Percentiles rank a stretch among this genome's conserved stretches.
These are phyloP conservation scores for Trichophaea hybrida DNA, from an alignment of 2,329 filamentous ascomycete genomes.

Conservation along the genomic window DNA sequence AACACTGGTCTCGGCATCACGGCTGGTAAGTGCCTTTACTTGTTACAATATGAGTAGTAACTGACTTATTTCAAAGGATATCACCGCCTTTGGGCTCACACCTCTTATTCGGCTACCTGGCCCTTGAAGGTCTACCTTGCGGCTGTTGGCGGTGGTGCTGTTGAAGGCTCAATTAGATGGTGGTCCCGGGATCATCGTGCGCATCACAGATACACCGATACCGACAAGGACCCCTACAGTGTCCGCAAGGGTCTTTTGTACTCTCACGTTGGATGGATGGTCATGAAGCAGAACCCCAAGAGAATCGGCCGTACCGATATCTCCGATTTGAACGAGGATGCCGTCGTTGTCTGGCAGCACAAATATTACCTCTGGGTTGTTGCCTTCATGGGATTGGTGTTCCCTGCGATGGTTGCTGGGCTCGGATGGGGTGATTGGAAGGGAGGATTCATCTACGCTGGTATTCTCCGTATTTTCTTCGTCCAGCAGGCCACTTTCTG, in stretches of 20 bases:
- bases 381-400: conserved; percentile 58
- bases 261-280: conserved; percentile 79
- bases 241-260: conserved; percentile 78
- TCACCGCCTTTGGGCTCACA: conserved; percentile 76
- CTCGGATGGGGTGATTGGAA: conserved; percentile 67
- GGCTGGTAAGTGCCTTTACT: conserved; percentile 41
- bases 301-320: conserved; percentile 77
- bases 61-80: conserved; percentile 41
- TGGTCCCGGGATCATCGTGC: conserved; percentile 78
- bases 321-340: conserved; percentile 72
- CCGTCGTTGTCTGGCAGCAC: conserved; percentile 77
- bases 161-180: conserved; percentile 77
- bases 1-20: conserved; percentile 69
- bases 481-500: conserved; percentile 89
- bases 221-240: conserved; percentile 81
- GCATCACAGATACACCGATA: conserved; percentile 85
- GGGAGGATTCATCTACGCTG: conserved; percentile 72
- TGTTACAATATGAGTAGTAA: background rate
- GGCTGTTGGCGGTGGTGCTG: conserved; percentile 65
- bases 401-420: conserved; percentile 62
- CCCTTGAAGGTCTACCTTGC: conserved; percentile 73
- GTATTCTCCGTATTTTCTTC: conserved; percentile 75
- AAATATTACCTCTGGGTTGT: conserved; percentile 71
- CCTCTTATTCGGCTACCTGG: conserved; percentile 61
- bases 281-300: conserved; percentile 88